Base-by-base conservation (phyloP, 2,329 filamentous ascomycete genomes). In the Fusarium sp. region DNA sequence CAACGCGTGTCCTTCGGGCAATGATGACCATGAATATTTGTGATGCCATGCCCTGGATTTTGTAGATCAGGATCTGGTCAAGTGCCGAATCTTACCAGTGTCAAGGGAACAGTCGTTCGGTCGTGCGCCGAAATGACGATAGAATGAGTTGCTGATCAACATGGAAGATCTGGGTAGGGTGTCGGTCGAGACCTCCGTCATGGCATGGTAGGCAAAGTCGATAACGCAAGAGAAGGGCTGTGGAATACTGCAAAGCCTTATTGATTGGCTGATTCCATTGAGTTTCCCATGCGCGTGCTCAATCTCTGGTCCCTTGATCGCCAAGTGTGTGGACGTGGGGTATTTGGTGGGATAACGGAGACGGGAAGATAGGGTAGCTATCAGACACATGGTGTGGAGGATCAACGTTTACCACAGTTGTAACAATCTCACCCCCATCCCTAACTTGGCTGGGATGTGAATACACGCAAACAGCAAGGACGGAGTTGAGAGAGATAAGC, bases 301-400 rank as follows among this genome's bases (percentile, higher is more conserved):
- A 57, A 19, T 24, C 55, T 62, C 54, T 70, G 65, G 56, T 66
- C 65, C 65, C 66, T 66, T 69, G 66, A 69, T 70, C 66, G 66
- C 28, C 62, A 28, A 52, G 51, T 28, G 33, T 46, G 50, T 47
- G 43, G 49, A 45, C 59, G 57, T 67, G 62, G 64, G 62, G 62
- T 53, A 62, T 11, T 40, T 55, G 28, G 51, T 47, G 45, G 40
- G 49, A 49, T 63, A 36, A 49, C 21, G 57, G 42, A 22, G 45
- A 42, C 34, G 56, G 49, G 28, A 60, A 54, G 60, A 26, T 54
- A 40, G 55, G 55, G 36, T 53, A 53, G 42, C 10, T 57, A 61
- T 61, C 46, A 50, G 47, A 24, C 46, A 50, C 33, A 57, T 53
- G 54, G 47, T 66, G 52, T 44, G 42, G 46, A 67, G 57, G 62